Evolutionary conservation across 1,139 yeast genomes (phyloP).

Genomic region (Candida tropicalis): DNA sequence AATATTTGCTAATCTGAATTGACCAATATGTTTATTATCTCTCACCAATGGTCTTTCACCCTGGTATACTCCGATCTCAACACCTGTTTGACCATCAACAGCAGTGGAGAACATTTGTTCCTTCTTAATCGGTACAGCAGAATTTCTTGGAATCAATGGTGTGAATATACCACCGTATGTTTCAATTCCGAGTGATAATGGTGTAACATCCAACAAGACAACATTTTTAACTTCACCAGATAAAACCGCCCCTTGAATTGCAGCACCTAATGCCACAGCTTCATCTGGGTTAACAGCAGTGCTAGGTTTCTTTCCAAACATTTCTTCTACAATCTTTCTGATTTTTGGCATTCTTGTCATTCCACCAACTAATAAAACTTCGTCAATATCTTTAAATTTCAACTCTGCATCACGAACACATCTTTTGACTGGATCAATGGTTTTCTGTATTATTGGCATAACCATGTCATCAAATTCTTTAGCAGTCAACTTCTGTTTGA

Average conservation of each 20-base stretch:
- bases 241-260: conserved; percentile 78
- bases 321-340: conserved; percentile 54
- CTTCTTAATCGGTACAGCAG: conserved; percentile 73
- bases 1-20: conserved; percentile 66
- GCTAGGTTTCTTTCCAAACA: conserved; percentile 63
- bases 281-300: conserved; percentile 79
- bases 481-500: conserved; percentile 57
- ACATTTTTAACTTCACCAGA: conserved; percentile 74
- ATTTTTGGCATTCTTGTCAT: conserved; percentile 87
- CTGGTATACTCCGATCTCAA: conserved; percentile 75
- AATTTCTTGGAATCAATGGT: conserved; percentile 73
- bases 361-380: conserved; percentile 76
- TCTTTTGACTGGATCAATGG: conserved; percentile 65
- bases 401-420: conserved; percentile 74
- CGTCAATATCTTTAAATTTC: conserved; percentile 63
- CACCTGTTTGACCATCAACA: conserved; percentile 84
- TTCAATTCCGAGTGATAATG: conserved; percentile 77
- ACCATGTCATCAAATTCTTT: conserved; percentile 67
- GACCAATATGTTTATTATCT: conserved; percentile 74
- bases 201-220: conserved; percentile 76
- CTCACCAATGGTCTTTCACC: conserved; percentile 77
- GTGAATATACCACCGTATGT: conserved; percentile 82
- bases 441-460: conserved; percentile 58
- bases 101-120: conserved; percentile 79
- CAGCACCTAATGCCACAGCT: conserved; percentile 85